Percentiles rank a stretch among this genome's conserved stretches.
These are phyloP conservation scores for Calonectria hawksworthii DNA, from an alignment of 2,329 filamentous ascomycete genomes.

Conservation along the genomic window DNA sequence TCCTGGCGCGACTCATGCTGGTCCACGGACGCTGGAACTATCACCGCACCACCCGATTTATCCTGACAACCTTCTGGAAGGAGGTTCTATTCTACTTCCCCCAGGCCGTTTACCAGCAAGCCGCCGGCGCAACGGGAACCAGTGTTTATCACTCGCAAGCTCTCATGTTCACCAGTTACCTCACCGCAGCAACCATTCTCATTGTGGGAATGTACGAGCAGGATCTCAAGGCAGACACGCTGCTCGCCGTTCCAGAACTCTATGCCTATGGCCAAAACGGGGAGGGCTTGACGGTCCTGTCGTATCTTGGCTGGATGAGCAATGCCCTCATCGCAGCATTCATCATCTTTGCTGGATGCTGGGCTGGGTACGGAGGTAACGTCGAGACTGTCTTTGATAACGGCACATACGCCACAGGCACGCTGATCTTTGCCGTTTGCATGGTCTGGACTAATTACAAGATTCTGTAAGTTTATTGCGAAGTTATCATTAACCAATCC, in stretches of 20 bases:
- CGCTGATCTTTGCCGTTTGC: constrained; percentile 78
- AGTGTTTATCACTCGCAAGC: constrained; percentile 82
- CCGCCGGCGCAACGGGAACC: constrained; percentile 90
- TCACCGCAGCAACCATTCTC: constrained; percentile 92
- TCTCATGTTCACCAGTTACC: constrained; percentile 90
- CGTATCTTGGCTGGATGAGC: constrained; percentile 84
- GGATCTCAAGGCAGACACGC: constrained; percentile 84
- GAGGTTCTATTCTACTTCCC: constrained; percentile 86
- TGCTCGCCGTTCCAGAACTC: constrained; percentile 91
- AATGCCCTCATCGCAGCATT: constrained; percentile 81
- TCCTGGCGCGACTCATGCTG: constrained; percentile 85
- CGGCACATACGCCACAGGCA: constrained; percentile 81
- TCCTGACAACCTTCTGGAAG: constrained; percentile 94
- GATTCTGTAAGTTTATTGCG: constrained; percentile 70
- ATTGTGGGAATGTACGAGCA: constrained; percentile 95
- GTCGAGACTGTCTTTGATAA: constrained; percentile 70
- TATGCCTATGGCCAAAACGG: constrained; percentile 86
- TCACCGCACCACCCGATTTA: constrained; percentile 90
- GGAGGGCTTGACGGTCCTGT: constrained; percentile 78
- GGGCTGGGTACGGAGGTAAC: constrained; percentile 65
- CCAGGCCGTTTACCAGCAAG: constrained; percentile 86
- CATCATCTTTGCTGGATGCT: constrained; percentile 76
- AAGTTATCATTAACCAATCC: too few relatives aligned
- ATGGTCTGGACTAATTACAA: constrained; percentile 83
- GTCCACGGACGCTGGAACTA: constrained; percentile 95